Conservation (phyloP, 768 basidiomycete species). For the Gyrodon lividus region DNA sequence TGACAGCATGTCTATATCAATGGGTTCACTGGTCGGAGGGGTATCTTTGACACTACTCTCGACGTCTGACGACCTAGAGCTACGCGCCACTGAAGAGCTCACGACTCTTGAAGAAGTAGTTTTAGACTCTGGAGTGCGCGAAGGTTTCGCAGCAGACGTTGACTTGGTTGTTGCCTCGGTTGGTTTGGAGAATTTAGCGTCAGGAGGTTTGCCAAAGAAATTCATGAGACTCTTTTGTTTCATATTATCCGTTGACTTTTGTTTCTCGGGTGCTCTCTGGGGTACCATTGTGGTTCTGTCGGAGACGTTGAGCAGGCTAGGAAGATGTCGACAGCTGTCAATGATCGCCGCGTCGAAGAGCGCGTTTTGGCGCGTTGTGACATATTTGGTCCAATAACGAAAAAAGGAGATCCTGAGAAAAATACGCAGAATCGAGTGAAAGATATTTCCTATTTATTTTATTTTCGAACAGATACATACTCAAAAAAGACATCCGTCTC, state of each 20-base stretch:
- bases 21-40: constrained; percentile 75
- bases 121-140: constrained; percentile 42
- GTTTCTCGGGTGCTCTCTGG: constrained; percentile 32
- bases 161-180: constrained; percentile 8
- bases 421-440: not conserved
- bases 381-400: constrained; percentile 14
- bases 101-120: constrained; percentile 25
- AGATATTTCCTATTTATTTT: too few species aligned
- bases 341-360: constrained; percentile 6
- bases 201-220: constrained; percentile 50
- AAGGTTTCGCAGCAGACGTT: constrained; percentile 27
- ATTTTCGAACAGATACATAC: too few species aligned
- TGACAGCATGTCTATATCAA: constrained; percentile 73
- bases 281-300: constrained; percentile 14
- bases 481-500: too few species aligned
- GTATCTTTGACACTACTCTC: constrained; percentile 51
- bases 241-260: constrained; percentile 40
- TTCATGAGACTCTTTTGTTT: constrained; percentile 77
- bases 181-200: constrained; percentile 14
- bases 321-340: not conserved
- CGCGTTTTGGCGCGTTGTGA: constrained; percentile 13
- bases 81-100: constrained; percentile 41
- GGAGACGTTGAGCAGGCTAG: constrained; percentile 1
- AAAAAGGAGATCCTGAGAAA: not conserved
- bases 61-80: constrained; percentile 46